Evolutionary conservation across 306 rosid genomes (phyloP), one percentile per base, ranked within the genome.

Genomic region (Pterocarpus macrocarpus): DNA sequence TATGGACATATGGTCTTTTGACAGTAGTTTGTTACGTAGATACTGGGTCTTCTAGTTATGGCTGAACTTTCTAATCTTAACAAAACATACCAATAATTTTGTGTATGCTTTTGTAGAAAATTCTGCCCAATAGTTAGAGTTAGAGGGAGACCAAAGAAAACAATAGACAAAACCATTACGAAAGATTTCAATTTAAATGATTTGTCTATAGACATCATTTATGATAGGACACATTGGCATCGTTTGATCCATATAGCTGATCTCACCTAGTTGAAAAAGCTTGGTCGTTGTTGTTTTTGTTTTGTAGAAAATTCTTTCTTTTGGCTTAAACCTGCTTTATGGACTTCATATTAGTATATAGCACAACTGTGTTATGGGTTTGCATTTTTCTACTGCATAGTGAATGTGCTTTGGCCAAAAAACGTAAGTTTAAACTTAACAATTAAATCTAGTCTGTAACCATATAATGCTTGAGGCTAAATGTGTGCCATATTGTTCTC

Each of bases 391-490:
- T 11, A 32, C 12, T 64, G 67, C 30, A 58, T 57, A 45, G 58
- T 57, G 57, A 70, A 30, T 33, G 45, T 28, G 38, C 64, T 71
- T 50, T 72, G 9, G 22, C 43, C 15, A 43, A 55, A 58, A 70
- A 32, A 59, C 53, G 17, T 43, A 73, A 61, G 33, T 61, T 16
- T 73, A 28, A 47, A 62, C 49, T 47, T 49, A 34, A 67, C 61
- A 32, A 38, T 59, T 69, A 50, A 75, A 82, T 68, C 72, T 28
- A 39, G 78, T 69, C 34, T 63, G 47, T 52, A 50, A n/a, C 53
- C 64, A 39, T 81, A 67, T 68, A 47, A 83, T 76, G 77, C 83
- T 82, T 65, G 77, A 80, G 77, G 63, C 47, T 47, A 61, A 56
- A 38, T 66, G n/a, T 57, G 58, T 66, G 71, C 56, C 62, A 56